Evolutionary conservation across 2,329 filamentous ascomycete genomes (phyloP).

Genomic region (Aspergillus pseudotamarii): DNA sequence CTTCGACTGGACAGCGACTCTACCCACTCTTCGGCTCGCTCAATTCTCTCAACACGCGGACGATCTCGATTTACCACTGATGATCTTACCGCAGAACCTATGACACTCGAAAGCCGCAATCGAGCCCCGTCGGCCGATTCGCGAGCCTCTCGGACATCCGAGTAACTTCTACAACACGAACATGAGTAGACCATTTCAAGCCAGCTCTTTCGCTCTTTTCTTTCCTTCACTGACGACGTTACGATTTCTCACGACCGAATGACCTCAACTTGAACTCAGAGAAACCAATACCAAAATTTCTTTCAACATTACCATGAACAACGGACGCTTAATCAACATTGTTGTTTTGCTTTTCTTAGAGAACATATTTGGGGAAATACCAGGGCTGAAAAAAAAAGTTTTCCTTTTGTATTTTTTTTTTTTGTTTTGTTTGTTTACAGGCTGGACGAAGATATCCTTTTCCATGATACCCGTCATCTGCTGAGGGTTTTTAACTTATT

Average conservation of each 20-base stretch:
- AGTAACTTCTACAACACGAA: neutral
- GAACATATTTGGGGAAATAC: neutral
- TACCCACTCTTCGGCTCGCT: constrained; percentile 28
- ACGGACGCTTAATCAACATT: constrained; percentile 1
- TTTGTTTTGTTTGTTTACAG: neutral
- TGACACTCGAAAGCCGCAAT: constrained; percentile 12
- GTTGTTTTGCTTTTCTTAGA: constrained; percentile 1
- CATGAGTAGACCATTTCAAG: neutral
- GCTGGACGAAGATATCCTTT: constrained; percentile 5
- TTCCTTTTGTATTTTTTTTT: neutral
- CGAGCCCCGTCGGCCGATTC: constrained; percentile 20
- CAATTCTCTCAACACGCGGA: constrained; percentile 18
- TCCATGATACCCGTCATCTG: constrained; percentile 27
- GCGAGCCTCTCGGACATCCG: constrained; percentile 11
- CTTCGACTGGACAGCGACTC: constrained; percentile 36
- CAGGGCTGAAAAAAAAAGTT: constrained; percentile 6
- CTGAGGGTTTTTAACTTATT: constrained; percentile 4
- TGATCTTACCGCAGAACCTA: constrained; percentile 29
- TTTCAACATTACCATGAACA: neutral
- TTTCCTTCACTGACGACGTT: constrained; percentile 2
- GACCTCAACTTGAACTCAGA: constrained; percentile 7
- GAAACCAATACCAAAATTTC: neutral
- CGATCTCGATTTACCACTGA: constrained; percentile 36
- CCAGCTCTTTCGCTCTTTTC: neutral
- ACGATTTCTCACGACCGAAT: constrained; percentile 11